These are phyloP conservation scores for Breynia disticha DNA, from an alignment of 441 rosid genomes.

Conservation along the genomic window DNA sequence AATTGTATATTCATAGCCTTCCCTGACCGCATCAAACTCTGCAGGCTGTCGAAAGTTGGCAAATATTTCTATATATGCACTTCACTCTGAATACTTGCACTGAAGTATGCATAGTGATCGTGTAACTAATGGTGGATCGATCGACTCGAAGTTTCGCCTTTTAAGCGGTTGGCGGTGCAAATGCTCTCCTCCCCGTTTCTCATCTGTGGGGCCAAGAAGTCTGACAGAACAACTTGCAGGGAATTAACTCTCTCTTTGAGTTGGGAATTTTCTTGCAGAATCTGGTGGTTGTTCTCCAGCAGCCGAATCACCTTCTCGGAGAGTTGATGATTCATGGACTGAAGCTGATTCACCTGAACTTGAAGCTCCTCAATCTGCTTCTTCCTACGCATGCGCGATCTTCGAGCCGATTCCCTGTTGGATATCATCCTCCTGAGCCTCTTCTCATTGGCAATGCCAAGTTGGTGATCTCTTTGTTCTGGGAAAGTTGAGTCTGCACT, in stretches of 20 bases:
- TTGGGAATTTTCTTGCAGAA: conserved; percentile 57
- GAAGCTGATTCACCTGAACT: conserved; percentile 51
- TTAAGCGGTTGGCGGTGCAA: conserved; percentile 13
- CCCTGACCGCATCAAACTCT: too few relatives aligned
- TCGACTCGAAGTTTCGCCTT: conserved; percentile 23
- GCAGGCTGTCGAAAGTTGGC: too few relatives aligned
- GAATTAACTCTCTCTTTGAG: conserved; percentile 60
- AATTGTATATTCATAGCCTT: too few relatives aligned
- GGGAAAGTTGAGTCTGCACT: conserved; percentile 20
- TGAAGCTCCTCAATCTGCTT: conserved; percentile 69
- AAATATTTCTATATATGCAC: background rate
- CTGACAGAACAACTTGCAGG: conserved; percentile 44
- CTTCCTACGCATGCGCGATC: conserved; percentile 70
- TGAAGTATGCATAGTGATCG: too few relatives aligned
- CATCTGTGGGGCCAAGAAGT: conserved; percentile 32
- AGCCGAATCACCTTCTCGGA: conserved; percentile 56
- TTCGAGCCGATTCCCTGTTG: conserved; percentile 70
- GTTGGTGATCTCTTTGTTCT: conserved; percentile 19
- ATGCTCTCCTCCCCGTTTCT: conserved; percentile 27
- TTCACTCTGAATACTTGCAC: background rate
- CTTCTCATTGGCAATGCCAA: conserved; percentile 29
- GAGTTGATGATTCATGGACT: conserved; percentile 45
- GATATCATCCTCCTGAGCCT: conserved; percentile 60
- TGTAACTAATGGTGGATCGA: conserved; percentile 5
- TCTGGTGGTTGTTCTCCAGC: conserved; percentile 57